A percentile compares a stretch with the other conserved stretches of the same genome.
These are phyloP conservation scores for Corylus heterophylla DNA, from an alignment of 306 rosid species.

Conservation along the genomic window DNA sequence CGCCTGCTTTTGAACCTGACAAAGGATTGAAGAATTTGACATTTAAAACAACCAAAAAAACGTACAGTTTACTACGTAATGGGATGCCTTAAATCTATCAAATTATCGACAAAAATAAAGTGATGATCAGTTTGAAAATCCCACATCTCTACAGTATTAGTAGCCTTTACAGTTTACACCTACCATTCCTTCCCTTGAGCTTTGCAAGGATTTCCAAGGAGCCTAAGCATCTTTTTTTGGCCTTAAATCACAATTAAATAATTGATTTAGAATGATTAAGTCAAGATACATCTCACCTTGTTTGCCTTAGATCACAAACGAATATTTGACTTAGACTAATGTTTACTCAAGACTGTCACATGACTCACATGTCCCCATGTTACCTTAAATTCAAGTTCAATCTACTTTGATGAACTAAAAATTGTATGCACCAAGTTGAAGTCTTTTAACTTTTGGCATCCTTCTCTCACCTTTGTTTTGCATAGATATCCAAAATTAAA, in stretches of 20 bases:
- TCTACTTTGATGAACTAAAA: not conserved
- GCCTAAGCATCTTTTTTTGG: not conserved
- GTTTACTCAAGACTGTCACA: not conserved
- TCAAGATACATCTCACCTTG: not conserved
- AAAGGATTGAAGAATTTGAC: not conserved
- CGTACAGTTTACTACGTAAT: not conserved
- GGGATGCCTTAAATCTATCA: not conserved
- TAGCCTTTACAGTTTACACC: not conserved
- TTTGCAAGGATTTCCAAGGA: not conserved
- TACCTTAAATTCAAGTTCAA: not conserved
- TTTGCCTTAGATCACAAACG: not conserved
- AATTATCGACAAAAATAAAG: no score
- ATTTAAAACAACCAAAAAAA: no score
- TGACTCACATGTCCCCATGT: conserved; percentile 1
- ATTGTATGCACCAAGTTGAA: not conserved
- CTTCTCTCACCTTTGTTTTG: not conserved
- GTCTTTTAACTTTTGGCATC: not conserved
- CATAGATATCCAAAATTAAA: no score
- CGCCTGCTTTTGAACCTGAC: not conserved
- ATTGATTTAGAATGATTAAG: not conserved
- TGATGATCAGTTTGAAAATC: not conserved
- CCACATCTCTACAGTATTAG: not conserved
- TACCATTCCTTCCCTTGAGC: not conserved
- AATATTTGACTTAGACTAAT: not conserved
- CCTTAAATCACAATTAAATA: not conserved